Evolutionary conservation across 1,284 basidiomycete species (phyloP), one percentile per base, ranked within the genome.

Genomic region (Cryptococcus jaspeensis): DNA sequence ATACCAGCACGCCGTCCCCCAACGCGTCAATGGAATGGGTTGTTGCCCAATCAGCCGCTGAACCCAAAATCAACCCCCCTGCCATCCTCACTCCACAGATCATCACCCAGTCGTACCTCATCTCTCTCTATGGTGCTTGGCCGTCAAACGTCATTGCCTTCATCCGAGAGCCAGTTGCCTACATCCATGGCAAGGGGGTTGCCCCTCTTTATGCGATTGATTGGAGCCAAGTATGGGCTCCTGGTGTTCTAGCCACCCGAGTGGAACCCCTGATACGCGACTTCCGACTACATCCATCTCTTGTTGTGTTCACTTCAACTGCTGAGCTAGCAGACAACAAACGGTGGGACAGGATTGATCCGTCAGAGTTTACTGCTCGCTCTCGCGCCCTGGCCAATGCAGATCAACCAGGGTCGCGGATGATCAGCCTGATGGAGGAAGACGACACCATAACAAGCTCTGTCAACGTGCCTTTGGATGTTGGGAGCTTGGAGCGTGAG

Each of bases 71-170:
- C 22, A 45, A 55, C 11, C 45, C 61, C 16, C 66, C 66, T 25
- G 51, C 38, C 8, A 39, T 51, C 15, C 48, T 67, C 15, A 57
- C 46, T 38, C 63, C 66, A n/a, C 58, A 66, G 35, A 56, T 58
- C 1, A 66, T 71, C 46, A 66, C 69, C 11, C 63, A 67, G 38
- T 56, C 72, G 3, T 63, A 63, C 35, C 63, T 74, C 12, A 61
- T 73, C 28, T 63, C 61, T 9, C 51, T 73, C 45, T 74, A 75
- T 50, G 68, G 65, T 38, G 71, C 66, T 2, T 75, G 74, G 74
- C 74, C 74, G 2, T 75, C 74, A 9, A 75, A 75, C 56, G 63
- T 74, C n/a, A 62, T 74, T 35, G 73, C 70, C 1, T 76, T 74
- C 50, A 59, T 69, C 12, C 67, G 72, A 53, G 68, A 75, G 56